Evolutionary conservation across 2,329 filamentous ascomycete species (phyloP).

Genomic region (Colletotrichum gigasporum): DNA sequence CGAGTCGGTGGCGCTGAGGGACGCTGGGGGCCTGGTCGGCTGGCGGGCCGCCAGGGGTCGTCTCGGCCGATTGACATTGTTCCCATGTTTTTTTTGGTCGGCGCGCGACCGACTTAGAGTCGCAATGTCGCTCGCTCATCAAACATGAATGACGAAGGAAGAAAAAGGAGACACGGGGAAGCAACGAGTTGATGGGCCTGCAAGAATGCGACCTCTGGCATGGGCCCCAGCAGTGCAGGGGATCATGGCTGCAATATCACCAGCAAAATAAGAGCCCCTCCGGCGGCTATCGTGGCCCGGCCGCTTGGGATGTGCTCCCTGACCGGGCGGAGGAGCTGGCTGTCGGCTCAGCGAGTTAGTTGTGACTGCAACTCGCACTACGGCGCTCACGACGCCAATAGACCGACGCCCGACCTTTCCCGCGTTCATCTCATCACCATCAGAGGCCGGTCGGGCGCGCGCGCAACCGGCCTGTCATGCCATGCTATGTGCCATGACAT

Average conservation of each 20-base stretch:
- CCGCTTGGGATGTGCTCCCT: too few species aligned
- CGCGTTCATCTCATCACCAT: conserved; percentile 19
- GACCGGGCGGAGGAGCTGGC: background rate
- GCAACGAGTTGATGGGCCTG: background rate
- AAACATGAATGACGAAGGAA: background rate
- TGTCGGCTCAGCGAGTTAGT: conserved; percentile 3
- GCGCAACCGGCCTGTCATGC: background rate
- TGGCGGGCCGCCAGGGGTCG: background rate
- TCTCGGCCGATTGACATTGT: conserved; percentile 25
- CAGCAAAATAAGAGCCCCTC: background rate
- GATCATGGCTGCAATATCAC: conserved; percentile 1
- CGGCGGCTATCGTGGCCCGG: background rate
- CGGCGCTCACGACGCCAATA: background rate
- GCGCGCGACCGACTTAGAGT: background rate
- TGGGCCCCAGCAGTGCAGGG: background rate
- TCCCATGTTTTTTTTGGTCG: background rate
- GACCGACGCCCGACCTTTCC: background rate
- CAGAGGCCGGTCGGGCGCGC: background rate
- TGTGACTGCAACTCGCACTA: conserved; percentile 6
- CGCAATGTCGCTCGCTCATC: conserved; percentile 10
- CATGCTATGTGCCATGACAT: conserved; percentile 25
- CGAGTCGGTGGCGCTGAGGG: conserved; percentile 2
- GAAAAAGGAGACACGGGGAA: background rate
- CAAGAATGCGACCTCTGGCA: background rate
- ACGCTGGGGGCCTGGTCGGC: background rate